Evolutionary conservation across 805 yeast species (phyloP).

Genomic region (Candida fluviatilis): DNA sequence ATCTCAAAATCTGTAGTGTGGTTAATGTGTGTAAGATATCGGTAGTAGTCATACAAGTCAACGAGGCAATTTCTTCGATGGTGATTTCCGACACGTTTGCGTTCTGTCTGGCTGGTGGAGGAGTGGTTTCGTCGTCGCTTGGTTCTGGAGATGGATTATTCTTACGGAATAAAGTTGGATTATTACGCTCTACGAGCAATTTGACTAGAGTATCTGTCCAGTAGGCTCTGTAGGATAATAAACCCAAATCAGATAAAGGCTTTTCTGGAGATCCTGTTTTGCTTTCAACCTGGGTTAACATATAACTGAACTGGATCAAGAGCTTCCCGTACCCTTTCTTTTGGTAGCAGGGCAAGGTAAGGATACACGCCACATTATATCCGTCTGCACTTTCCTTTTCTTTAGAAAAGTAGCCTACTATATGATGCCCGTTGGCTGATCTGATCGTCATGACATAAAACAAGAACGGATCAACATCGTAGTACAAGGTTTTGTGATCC

Average conservation of each 20-base stretch:
- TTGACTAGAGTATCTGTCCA: slow-evolving; percentile 91
- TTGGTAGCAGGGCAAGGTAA: slow-evolving; percentile 94
- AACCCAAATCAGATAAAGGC: slow-evolving; percentile 92
- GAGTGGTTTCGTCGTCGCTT: slow-evolving; percentile 21
- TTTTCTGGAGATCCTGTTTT: slow-evolving; percentile 97
- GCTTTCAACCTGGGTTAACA: slow-evolving; percentile 79
- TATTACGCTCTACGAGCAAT: slow-evolving; percentile 57
- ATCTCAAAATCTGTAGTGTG: slow-evolving; percentile 82
- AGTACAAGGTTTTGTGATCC: slow-evolving; percentile 94
- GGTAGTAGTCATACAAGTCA: slow-evolving; percentile 93
- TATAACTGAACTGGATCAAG: slow-evolving; percentile 90
- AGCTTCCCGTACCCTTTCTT: slow-evolving; percentile 91
- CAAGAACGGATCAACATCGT: slow-evolving; percentile 96
- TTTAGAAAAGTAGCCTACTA: slow-evolving; percentile 94
- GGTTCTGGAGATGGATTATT: slow-evolving; percentile 37
- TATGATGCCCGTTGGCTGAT: slow-evolving; percentile 89
- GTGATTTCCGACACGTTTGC: slow-evolving; percentile 47
- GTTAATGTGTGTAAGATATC: slow-evolving; percentile 93
- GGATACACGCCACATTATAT: slow-evolving; percentile 94
- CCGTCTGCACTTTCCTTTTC: slow-evolving; percentile 95
- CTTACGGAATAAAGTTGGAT: slow-evolving; percentile 32
- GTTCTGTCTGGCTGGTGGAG: slow-evolving; percentile 15
- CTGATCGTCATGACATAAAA: slow-evolving; percentile 93
- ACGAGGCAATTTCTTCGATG: slow-evolving; percentile 83
- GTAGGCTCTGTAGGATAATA: slow-evolving; percentile 87